A percentile compares a stretch with the other conserved stretches of the same genome.
These are phyloP conservation scores for Cenchrus americanus DNA, from an alignment of 176 grass and related monocot species.

Conservation along the genomic window DNA sequence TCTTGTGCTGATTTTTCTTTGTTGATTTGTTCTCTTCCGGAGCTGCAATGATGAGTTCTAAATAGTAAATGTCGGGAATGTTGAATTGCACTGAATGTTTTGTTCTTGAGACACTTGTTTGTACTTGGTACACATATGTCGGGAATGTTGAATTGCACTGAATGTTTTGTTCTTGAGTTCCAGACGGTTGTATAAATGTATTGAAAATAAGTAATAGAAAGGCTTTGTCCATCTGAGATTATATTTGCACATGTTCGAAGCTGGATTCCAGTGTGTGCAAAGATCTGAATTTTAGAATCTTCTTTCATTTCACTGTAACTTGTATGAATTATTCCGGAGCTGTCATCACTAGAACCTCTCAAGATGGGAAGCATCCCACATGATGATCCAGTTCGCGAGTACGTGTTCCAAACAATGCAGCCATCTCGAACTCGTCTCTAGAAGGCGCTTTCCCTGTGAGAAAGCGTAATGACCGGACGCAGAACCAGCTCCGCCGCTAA, in stretches of 20 bases:
- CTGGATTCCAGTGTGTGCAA: background rate
- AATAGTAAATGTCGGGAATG: slow-evolving; percentile 38
- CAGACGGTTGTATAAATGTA: slow-evolving; percentile 28
- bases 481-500: background rate
- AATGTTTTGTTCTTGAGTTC: background rate
- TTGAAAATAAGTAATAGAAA: slow-evolving; percentile 27
- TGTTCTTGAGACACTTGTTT: background rate
- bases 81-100: slow-evolving; percentile 29
- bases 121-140: slow-evolving; percentile 17
- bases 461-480: fast-evolving
- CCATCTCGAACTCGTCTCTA: background rate
- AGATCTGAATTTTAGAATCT: background rate
- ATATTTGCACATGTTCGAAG: background rate
- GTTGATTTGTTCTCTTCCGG: slow-evolving; percentile 38
- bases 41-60: slow-evolving; percentile 30
- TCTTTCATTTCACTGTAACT: background rate
- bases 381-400: background rate
- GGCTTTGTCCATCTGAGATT: background rate
- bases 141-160: slow-evolving; percentile 40
- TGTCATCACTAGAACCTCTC: background rate
- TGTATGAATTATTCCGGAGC: background rate
- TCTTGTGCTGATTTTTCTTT: slow-evolving; percentile 19
- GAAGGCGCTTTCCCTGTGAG: background rate
- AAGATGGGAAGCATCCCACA: background rate
- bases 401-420: background rate